These are phyloP conservation scores for Dissophora ornata DNA, from an alignment of 192 early-diverging fungal species.

Conservation along the genomic window DNA sequence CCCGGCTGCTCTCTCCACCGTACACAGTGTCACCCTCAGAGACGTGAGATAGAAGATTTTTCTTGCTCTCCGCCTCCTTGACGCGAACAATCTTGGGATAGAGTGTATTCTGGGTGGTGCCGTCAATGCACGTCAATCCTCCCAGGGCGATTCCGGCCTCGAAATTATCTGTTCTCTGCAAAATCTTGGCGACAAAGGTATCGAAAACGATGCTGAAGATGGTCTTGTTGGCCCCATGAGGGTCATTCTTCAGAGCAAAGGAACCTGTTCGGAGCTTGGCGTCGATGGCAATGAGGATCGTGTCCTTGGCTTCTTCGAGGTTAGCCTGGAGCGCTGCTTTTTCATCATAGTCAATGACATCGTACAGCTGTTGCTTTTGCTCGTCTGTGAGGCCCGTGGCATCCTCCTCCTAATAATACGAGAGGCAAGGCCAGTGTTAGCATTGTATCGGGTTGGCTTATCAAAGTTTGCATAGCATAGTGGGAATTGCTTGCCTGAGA, in stretches of 20 bases:
- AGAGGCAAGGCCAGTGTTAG: too few relatives aligned
- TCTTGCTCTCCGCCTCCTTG: slow-evolving; percentile 60
- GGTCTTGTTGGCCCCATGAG: slow-evolving; percentile 49
- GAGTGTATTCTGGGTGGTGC: slow-evolving; percentile 65
- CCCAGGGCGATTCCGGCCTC: slow-evolving; percentile 68
- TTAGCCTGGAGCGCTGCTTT: slow-evolving; percentile 66
- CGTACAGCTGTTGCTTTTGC: slow-evolving; percentile 90
- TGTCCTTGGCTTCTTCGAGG: slow-evolving; percentile 73
- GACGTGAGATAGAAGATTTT: slow-evolving; percentile 49
- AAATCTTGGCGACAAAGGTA: slow-evolving; percentile 65
- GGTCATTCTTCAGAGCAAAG: slow-evolving; percentile 76
- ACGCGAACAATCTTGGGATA: slow-evolving; percentile 67
- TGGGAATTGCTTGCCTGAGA: slow-evolving; percentile 8
- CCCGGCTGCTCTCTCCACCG: slow-evolving; percentile 40
- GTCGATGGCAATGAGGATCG: slow-evolving; percentile 68
- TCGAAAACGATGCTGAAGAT: slow-evolving; percentile 74
- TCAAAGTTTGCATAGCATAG: neutral
- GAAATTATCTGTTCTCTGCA: slow-evolving; percentile 66
- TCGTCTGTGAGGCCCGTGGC: slow-evolving; percentile 75
- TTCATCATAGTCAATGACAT: slow-evolving; percentile 95
- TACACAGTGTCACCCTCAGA: slow-evolving; percentile 52
- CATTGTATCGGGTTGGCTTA: too few relatives aligned
- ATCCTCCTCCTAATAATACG: slow-evolving; percentile 35
- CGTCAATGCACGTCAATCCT: slow-evolving; percentile 72
- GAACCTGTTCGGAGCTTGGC: slow-evolving; percentile 83